Evolutionary conservation across 768 basidiomycete species (phyloP).

Genomic region (Rhodotorula graminis): DNA sequence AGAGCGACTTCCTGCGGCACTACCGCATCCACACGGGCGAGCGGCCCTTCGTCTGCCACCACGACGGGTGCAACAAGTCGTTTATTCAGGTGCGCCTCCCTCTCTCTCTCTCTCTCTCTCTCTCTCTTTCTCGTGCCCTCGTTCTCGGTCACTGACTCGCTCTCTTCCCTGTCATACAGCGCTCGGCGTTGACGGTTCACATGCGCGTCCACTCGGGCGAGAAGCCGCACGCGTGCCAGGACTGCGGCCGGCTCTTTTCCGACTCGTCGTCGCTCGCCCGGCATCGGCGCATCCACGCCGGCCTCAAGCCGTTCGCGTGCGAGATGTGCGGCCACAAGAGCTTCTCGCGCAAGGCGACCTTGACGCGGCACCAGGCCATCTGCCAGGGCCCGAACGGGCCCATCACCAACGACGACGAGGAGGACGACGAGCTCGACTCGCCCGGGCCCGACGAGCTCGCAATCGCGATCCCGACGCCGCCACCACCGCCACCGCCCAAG

Average conservation of each 20-base stretch:
- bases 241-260: slow-evolving; percentile 77
- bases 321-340: slow-evolving; percentile 82
- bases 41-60: slow-evolving; percentile 70
- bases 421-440: background rate
- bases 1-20: slow-evolving; percentile 77
- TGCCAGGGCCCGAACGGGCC: slow-evolving; percentile 1
- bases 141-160: background rate
- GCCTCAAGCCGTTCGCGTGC: slow-evolving; percentile 82
- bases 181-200: slow-evolving; percentile 82
- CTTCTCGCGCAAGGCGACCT: slow-evolving; percentile 76
- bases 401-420: background rate
- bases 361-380: slow-evolving; percentile 59
- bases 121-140: slow-evolving; percentile 16
- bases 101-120: slow-evolving; percentile 5
- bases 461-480: background rate
- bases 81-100: slow-evolving; percentile 71
- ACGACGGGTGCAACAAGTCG: slow-evolving; percentile 72
- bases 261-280: slow-evolving; percentile 85
- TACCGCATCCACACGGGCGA: slow-evolving; percentile 88
- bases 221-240: slow-evolving; percentile 84
- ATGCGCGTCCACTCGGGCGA: slow-evolving; percentile 83
- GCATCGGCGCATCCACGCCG: slow-evolving; percentile 64
- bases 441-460: background rate
- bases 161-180: slow-evolving; percentile 51
- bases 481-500: background rate